Percentiles rank a stretch among this genome's conserved stretches.
phyloP scores from a whole-genome alignment of 2,329 filamentous ascomycete species.

The Neopestalotiopsis sp. region DNA sequence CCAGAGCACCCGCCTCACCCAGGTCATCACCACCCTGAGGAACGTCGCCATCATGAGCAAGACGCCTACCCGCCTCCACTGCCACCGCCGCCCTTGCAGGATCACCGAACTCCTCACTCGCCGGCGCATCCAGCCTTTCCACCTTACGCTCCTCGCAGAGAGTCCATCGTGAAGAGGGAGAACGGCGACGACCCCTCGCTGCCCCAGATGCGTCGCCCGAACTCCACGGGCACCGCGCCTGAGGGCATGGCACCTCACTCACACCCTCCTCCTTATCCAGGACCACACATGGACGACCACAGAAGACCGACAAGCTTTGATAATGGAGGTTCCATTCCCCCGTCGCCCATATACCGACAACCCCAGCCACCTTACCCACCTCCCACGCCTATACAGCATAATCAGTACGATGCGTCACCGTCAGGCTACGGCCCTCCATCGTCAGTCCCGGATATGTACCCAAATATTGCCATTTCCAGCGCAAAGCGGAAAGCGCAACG shows the following conservation, averaged over 20 bases:
- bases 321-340: conserved; percentile 49
- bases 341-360: conserved; percentile 42
- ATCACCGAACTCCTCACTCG: conserved; percentile 43
- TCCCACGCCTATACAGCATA: conserved; percentile 34
- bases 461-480: conserved; percentile 46
- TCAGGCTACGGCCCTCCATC: conserved; percentile 44
- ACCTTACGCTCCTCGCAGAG: conserved; percentile 46
- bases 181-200: conserved; percentile 50
- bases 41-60: conserved; percentile 63
- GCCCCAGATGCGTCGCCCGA: conserved; percentile 53
- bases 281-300: conserved; percentile 49
- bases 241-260: conserved; percentile 40
- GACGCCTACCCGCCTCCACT: conserved; percentile 55
- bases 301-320: conserved; percentile 61
- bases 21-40: conserved; percentile 52
- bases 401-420: conserved; percentile 34
- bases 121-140: conserved; percentile 49
- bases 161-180: conserved; percentile 63
- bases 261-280: conserved; percentile 37
- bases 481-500: conserved; percentile 68
- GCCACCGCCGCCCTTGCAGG: conserved; percentile 48
- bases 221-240: conserved; percentile 50
- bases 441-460: conserved; percentile 39
- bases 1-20: conserved; percentile 41
- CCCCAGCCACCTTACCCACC: conserved; percentile 29